A percentile compares a stretch with the other conserved stretches of the same genome.
Conservation (phyloP, 2,329 filamentous ascomycete species). For the Curvularia eragrostidis region DNA sequence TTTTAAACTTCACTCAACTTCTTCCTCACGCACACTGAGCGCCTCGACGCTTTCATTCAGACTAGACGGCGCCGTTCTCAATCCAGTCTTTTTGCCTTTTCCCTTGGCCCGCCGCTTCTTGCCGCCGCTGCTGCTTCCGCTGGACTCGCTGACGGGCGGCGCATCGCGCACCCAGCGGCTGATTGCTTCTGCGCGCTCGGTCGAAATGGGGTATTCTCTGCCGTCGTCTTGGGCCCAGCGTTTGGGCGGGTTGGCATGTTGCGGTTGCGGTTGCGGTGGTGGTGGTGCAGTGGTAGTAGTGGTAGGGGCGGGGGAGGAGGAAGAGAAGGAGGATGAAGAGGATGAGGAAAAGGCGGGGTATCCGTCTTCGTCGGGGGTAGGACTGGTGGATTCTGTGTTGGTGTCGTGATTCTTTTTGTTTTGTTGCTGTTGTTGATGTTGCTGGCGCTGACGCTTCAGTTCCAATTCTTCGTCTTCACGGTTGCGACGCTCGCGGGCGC, state of each 20-base stretch:
- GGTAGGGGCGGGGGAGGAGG: not conserved
- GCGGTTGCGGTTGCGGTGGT: no score
- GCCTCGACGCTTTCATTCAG: slow-evolving; percentile 30
- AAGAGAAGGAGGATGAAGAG: not conserved
- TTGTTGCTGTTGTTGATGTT: not conserved
- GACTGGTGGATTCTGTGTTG: not conserved
- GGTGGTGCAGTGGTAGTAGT: slow-evolving; percentile 28
- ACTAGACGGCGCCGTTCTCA: slow-evolving; percentile 1
- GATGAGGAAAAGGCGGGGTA: not conserved
- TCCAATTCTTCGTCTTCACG: slow-evolving; percentile 63
- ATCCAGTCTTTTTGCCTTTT: slow-evolving; percentile 21
- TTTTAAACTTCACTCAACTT: not conserved
- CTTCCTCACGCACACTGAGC: slow-evolving; percentile 23
- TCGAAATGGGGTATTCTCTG: slow-evolving; percentile 72
- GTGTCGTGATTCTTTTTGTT: no score
- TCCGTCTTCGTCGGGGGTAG: not conserved
- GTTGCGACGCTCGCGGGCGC: slow-evolving; percentile 64
- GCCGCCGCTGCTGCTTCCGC: slow-evolving; percentile 39
- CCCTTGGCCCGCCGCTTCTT: slow-evolving; percentile 46
- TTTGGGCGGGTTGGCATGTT: slow-evolving; percentile 46
- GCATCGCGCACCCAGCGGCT: slow-evolving; percentile 70
- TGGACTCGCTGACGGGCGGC: slow-evolving; percentile 50
- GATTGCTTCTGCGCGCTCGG: slow-evolving; percentile 72
- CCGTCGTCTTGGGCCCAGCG: slow-evolving; percentile 70
- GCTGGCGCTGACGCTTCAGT: slow-evolving; percentile 17